phyloP scores from a whole-genome alignment of 2,329 filamentous ascomycete genomes.

The Dryadomyces quercivorus region DNA sequence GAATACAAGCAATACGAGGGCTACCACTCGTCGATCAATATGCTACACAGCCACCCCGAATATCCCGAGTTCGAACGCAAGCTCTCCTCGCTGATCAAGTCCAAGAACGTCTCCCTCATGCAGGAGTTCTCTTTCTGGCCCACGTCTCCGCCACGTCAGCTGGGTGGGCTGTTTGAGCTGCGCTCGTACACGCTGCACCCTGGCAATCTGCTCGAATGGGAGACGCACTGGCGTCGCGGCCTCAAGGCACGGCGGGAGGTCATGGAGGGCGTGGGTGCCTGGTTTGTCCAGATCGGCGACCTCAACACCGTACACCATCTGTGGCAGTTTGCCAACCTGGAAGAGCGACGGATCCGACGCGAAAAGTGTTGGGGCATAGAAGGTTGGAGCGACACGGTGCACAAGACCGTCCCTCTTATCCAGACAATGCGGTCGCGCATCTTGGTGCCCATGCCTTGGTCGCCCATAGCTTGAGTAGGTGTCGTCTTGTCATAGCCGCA shows the following conservation, averaged over 20 bases:
- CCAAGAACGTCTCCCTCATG: slow-evolving; percentile 87
- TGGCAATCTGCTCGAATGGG: slow-evolving; percentile 94
- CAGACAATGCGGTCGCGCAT: slow-evolving; percentile 94
- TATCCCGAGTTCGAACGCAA: slow-evolving; percentile 74
- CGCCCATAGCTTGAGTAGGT: slow-evolving; percentile 58
- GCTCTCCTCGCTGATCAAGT: slow-evolving; percentile 72
- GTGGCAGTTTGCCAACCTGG: slow-evolving; percentile 96
- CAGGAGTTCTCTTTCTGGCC: slow-evolving; percentile 99
- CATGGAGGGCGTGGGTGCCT: slow-evolving; percentile 96
- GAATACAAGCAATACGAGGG: slow-evolving; percentile 96
- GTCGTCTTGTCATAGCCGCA: not conserved
- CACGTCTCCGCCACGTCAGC: slow-evolving; percentile 75
- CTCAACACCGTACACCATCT: slow-evolving; percentile 96
- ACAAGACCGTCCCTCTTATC: slow-evolving; percentile 96
- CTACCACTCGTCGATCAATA: slow-evolving; percentile 84
- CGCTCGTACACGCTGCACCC: slow-evolving; percentile 94
- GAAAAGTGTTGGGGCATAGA: slow-evolving; percentile 94
- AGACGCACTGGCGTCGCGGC: slow-evolving; percentile 92
- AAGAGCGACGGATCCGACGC: slow-evolving; percentile 78
- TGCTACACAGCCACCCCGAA: slow-evolving; percentile 70
- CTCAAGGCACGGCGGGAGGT: slow-evolving; percentile 85
- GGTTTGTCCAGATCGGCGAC: slow-evolving; percentile 97
- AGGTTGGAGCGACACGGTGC: slow-evolving; percentile 93
- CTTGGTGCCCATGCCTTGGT: slow-evolving; percentile 92
- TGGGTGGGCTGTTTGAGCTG: slow-evolving; percentile 90